Base-by-base conservation (phyloP, 352 stramenopile genomes). In the Pseudoperonospora humuli region DNA sequence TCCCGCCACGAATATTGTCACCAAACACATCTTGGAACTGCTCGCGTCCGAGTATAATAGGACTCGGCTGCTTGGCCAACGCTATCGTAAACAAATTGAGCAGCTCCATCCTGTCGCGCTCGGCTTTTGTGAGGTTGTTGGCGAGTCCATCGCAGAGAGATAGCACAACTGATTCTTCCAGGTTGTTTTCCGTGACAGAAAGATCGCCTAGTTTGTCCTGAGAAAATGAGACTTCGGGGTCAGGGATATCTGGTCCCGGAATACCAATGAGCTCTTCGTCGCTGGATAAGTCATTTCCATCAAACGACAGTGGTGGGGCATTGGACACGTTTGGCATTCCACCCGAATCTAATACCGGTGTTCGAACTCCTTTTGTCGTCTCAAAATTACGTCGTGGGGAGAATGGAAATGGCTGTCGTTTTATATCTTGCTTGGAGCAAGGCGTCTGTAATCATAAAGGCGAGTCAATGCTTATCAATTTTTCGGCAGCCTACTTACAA, bases 21-120 rank as follows among this genome's bases (percentile, higher is more conserved):
- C 75, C 75, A 61, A 88, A 88, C 2, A 88, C 67, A 7, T 66
- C 43, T 37, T 77, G 62, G 36, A 83, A 85, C 21, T 76, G 64
- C 45, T 85, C 73, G 36, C 75, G 65, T 52, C 50, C 61, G 17
- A 70, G 26, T 8, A 61, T 46, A 31, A 70, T 64, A 14, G 56
- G 61, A 42, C 51, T 70, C 23, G 47, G 33, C 15, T 66, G 55
- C 34, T 56, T 26, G 14, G 36, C 37, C 11, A 85, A 57, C 15
- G 35, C 18, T 27, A 88, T 69, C 1, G 57, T 70, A 29, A 63
- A 68, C 19, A 84, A 50, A 23, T 73, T 75, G 3, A 64, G 62
- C 13, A 66, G 41, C 41, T 81, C 64, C 48, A 87, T 63, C 10
- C 43, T 47, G 23, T 70, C 53, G 21, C 63, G 57, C 36, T 85